These are phyloP conservation scores for Nicotiana tomentosiformis DNA, from an alignment of 257 asterid species.

Conservation along the genomic window DNA sequence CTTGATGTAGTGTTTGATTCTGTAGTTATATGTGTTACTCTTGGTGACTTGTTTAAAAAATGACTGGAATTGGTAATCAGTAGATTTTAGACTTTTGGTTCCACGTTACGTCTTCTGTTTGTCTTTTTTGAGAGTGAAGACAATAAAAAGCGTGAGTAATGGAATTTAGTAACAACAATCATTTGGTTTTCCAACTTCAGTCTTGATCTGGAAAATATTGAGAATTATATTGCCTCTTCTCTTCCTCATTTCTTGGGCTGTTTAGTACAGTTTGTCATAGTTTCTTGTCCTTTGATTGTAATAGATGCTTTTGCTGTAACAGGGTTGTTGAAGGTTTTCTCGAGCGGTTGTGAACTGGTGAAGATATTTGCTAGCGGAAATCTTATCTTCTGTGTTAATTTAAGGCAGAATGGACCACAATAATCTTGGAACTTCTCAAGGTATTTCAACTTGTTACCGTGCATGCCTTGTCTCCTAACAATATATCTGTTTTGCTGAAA, in stretches of 20 bases:
- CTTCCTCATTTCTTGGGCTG: neutral
- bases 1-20: neutral
- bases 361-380: neutral
- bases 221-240: neutral
- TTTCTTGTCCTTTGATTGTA: neutral
- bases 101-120: neutral
- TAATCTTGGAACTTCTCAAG: constrained; percentile 3
- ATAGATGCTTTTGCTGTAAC: neutral
- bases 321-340: neutral
- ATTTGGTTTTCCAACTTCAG: neutral
- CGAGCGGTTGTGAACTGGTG: neutral
- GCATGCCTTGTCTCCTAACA: neutral
- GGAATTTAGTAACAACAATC: neutral
- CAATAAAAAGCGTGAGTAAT: neutral
- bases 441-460: neutral
- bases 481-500: neutral
- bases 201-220: neutral
- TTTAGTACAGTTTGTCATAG: neutral
- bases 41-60: neutral
- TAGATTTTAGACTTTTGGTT: neutral
- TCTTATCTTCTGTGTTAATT: neutral
- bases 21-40: neutral
- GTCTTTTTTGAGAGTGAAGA: neutral
- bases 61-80: neutral
- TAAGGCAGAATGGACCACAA: neutral